phyloP scores from a whole-genome alignment of 2,329 filamentous ascomycete species.

The Arthrocladium fulminans region DNA sequence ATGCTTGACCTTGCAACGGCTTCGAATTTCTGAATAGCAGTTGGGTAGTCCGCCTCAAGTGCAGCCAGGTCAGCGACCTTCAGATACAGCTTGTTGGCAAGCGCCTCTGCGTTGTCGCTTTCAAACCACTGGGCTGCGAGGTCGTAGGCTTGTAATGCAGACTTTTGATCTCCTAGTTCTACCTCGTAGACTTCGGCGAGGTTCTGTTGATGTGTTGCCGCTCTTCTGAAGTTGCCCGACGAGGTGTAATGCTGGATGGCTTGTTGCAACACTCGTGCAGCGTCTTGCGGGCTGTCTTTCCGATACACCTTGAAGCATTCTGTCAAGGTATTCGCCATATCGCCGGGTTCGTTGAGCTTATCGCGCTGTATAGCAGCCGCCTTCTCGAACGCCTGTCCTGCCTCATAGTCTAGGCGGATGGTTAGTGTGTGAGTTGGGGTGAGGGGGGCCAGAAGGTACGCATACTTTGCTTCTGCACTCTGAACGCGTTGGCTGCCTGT shows the following conservation, averaged over 20 bases:
- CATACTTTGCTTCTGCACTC: constrained; percentile 74
- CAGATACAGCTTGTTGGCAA: constrained; percentile 88
- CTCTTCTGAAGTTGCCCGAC: constrained; percentile 83
- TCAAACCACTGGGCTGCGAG: constrained; percentile 84
- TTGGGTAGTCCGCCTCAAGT: constrained; percentile 73
- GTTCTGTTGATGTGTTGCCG: constrained; percentile 83
- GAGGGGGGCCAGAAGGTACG: constrained; percentile 7
- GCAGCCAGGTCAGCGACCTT: constrained; percentile 86
- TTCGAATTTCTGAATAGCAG: constrained; percentile 73
- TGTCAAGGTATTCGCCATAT: constrained; percentile 76
- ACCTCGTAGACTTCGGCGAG: constrained; percentile 78
- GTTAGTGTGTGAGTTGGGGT: background rate
- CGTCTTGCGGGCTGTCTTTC: constrained; percentile 74
- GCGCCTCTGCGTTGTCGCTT: constrained; percentile 72
- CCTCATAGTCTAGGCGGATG: constrained; percentile 59
- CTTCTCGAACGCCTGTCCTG: constrained; percentile 76
- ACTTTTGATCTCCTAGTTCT: constrained; percentile 67
- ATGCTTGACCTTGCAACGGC: constrained; percentile 69
- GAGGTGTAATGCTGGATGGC: constrained; percentile 79
- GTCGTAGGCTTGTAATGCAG: constrained; percentile 75
- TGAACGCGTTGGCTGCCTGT: constrained; percentile 84
- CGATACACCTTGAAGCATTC: constrained; percentile 95
- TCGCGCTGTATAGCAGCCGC: constrained; percentile 72
- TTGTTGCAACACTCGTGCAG: constrained; percentile 66
- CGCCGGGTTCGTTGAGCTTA: constrained; percentile 82